A percentile compares a stretch with the other conserved stretches of the same genome.
Evolutionary conservation across 2,329 filamentous ascomycete species (phyloP).

Genomic region (Venturia effusa): DNA sequence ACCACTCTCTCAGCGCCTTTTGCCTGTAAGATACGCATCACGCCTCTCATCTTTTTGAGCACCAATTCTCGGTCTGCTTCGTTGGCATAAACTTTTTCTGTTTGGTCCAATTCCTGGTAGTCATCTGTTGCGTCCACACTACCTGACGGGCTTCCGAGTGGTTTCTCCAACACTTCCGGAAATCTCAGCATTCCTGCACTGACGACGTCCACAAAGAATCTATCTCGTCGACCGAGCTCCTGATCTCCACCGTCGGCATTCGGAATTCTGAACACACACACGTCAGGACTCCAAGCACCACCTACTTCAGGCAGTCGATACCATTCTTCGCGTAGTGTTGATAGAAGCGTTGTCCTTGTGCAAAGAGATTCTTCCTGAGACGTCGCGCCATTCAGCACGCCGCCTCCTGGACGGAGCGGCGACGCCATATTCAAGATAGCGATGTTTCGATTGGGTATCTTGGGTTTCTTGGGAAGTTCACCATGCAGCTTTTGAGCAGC

Average conservation of each 20-base stretch:
- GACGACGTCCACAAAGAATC: slow-evolving; percentile 49
- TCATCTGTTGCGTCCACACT: background rate
- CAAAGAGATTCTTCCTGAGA: slow-evolving; percentile 54
- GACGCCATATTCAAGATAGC: slow-evolving; percentile 56
- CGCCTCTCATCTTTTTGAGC: slow-evolving; percentile 45
- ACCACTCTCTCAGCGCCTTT: slow-evolving; percentile 41
- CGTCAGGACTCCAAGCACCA: slow-evolving; percentile 46
- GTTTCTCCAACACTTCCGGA: slow-evolving; percentile 37
- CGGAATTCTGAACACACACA: slow-evolving; percentile 45
- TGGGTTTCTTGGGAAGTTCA: slow-evolving; percentile 15
- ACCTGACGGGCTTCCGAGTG: slow-evolving; percentile 11
- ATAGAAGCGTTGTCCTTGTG: slow-evolving; percentile 47
- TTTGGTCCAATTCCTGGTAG: slow-evolving; percentile 16
- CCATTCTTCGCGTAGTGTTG: slow-evolving; percentile 46
- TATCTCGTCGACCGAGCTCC: slow-evolving; percentile 33
- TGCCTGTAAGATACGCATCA: slow-evolving; percentile 41
- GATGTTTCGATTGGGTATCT: slow-evolving; percentile 26
- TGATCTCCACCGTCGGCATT: slow-evolving; percentile 28
- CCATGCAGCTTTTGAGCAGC: slow-evolving; percentile 31
- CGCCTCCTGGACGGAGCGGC: slow-evolving; percentile 49
- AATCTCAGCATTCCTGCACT: slow-evolving; percentile 48
- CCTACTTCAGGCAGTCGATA: slow-evolving; percentile 50
- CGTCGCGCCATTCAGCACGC: slow-evolving; percentile 48
- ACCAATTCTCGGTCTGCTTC: slow-evolving; percentile 41
- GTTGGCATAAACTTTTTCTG: slow-evolving; percentile 29